Evolutionary conservation across 1,284 basidiomycete species (phyloP).

Genomic region (Ceratobasidium theobromae): DNA sequence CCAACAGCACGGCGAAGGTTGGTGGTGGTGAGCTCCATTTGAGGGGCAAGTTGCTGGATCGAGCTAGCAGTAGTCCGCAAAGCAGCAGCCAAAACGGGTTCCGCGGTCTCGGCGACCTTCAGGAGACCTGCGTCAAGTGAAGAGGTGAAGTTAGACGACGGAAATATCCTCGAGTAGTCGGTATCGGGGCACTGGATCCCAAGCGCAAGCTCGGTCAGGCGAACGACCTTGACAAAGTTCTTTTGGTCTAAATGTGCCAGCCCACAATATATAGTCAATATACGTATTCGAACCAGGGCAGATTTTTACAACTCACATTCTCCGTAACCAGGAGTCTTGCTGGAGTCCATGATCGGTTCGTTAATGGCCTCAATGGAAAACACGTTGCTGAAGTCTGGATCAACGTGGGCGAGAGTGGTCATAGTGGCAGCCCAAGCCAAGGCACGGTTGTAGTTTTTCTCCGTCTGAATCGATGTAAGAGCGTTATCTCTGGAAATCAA

Average conservation of each 20-base stretch:
- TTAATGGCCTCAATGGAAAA: constrained; percentile 73
- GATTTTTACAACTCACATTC: constrained; percentile 52
- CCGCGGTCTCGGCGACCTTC: constrained; percentile 43
- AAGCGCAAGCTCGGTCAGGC: constrained; percentile 61
- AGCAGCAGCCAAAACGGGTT: constrained; percentile 53
- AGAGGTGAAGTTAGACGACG: constrained; percentile 39
- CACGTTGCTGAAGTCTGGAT: constrained; percentile 64
- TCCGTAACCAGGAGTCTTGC: constrained; percentile 64
- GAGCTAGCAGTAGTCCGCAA: constrained; percentile 55
- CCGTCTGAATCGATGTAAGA: constrained; percentile 52
- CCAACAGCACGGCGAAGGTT: neutral
- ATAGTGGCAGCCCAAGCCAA: constrained; percentile 76
- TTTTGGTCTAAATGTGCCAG: constrained; percentile 65
- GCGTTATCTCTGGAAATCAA: neutral
- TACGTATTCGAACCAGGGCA: neutral
- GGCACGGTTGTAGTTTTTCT: constrained; percentile 70
- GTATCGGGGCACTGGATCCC: constrained; percentile 49
- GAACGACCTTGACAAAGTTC: constrained; percentile 68
- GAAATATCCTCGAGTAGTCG: constrained; percentile 32
- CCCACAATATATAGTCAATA: neutral
- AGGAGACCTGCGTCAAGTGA: neutral
- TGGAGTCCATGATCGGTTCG: constrained; percentile 70
- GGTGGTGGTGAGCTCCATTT: constrained; percentile 33
- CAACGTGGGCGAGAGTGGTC: constrained; percentile 68
- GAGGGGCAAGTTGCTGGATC: constrained; percentile 47